Evolutionary conservation across 1,284 basidiomycete genomes (phyloP).

Genomic region (Rhodotorula sp.): DNA sequence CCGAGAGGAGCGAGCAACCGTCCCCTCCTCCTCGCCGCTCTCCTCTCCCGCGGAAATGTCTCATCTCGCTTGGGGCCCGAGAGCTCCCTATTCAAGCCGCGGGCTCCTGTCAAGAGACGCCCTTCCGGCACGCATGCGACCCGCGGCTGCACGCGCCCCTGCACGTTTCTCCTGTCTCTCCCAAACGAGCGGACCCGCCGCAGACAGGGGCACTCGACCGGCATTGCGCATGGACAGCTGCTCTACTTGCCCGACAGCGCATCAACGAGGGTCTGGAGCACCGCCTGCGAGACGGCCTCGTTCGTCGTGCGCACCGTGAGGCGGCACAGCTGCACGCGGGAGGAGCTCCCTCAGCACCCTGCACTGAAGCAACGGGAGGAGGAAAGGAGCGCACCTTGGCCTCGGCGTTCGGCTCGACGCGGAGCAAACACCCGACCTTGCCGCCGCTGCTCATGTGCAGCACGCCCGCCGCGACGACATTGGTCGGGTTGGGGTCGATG

Average conservation of each 20-base stretch:
- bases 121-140: no score
- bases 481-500: conserved; percentile 62
- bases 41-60: no score
- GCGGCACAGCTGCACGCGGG: conserved; percentile 71
- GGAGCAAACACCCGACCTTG: conserved; percentile 90
- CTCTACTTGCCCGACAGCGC: conserved; percentile 19
- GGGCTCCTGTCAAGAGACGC: no score
- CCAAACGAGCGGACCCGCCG: background rate
- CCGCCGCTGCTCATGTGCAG: conserved; percentile 82
- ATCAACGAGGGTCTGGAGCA: conserved; percentile 55
- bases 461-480: conserved; percentile 89
- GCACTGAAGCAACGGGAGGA: background rate
- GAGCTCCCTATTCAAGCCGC: no score
- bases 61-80: no score
- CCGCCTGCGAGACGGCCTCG: conserved; percentile 80
- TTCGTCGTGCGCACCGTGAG: conserved; percentile 94
- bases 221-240: background rate
- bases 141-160: no score
- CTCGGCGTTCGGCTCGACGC: conserved; percentile 91
- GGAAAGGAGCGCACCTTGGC: conserved; percentile 68
- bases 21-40: no score
- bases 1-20: no score
- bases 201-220: background rate
- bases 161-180: background rate
- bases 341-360: background rate